Percentiles rank a stretch among this genome's conserved stretches.
Evolutionary conservation across 2,329 filamentous ascomycete species (phyloP).

Genomic region (Trichoderma atrobrunneum): DNA sequence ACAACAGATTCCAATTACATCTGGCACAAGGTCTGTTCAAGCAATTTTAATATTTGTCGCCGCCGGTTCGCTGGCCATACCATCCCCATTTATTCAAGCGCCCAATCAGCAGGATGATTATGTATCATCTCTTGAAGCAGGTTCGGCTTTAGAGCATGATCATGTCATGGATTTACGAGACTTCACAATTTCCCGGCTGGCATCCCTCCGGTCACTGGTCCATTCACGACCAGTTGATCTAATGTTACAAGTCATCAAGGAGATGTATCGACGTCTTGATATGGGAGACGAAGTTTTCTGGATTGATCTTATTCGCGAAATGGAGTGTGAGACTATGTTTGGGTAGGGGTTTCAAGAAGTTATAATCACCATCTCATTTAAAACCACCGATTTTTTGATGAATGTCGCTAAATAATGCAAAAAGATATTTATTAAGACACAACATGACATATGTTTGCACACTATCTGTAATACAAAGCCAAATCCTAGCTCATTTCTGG

Average conservation of each 20-base stretch:
- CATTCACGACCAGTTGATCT: neutral
- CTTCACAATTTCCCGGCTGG: neutral
- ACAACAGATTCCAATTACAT: neutral
- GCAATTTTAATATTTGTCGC: neutral
- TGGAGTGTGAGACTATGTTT: neutral
- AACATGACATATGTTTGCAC: neutral
- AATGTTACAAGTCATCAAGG: neutral
- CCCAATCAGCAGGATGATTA: neutral
- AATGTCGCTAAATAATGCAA: neutral
- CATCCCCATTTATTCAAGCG: neutral
- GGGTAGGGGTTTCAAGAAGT: neutral
- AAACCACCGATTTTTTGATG: neutral
- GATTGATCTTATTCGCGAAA: neutral
- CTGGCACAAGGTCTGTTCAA: neutral
- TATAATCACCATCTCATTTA: neutral
- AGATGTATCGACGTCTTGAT: neutral
- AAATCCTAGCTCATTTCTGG: neutral
- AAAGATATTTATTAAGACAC: neutral
- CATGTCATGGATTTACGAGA: neutral
- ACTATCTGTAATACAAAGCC: neutral
- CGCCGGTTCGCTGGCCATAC: neutral
- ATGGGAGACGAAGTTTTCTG: neutral
- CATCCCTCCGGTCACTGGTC: neutral
- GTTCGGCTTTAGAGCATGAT: neutral
- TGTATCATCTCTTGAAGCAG: neutral